Evolutionary conservation across 306 rosid genomes (phyloP), one percentile per base, ranked within the genome.

Genomic region (Lotus japonicus): DNA sequence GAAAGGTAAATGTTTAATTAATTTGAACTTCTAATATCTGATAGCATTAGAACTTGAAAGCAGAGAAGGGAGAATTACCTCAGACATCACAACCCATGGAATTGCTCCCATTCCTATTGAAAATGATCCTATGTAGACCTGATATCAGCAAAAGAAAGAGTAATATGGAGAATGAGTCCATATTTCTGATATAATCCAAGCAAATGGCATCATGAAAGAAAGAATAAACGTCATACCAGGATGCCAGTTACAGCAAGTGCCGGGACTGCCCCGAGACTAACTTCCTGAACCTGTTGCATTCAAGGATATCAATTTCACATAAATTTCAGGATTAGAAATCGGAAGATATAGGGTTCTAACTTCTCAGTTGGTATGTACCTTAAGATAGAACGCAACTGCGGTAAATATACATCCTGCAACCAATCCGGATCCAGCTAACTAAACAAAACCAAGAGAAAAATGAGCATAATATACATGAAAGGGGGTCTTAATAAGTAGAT

Each of bases 1-100:
- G 28, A 48, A 35, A 31, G 9, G 50, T 48, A 11, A 8, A 28
- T 71, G 43, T 36, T 60, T n/a, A 18, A 50, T 61, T 46, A 16
- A 35, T 71, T 51, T 61, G 62, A 14, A 16, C 36, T 2, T 21
- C 18, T 58, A 36, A 42, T 44, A 15, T 28, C 43, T 42, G 16
- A 17, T 55, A 45, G 3, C 21, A 46, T 56, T 16, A 55, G 26
- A 46, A 33, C 5, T 36, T 66, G 72, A 66, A 51, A 35, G 72
- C 56, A 7, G 18, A 50, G 28, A 56, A 57, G 43, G 9, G 39
- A 10, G 11, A 12, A 8, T 50, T 83, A 91, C 97, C 96, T 94
- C 97, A 0, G 97, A 90, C 98, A 94, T 94, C 43, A 94, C 85
- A 66, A 94, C 85, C 98, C 97, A 90, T 68, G 98, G 98, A 83